A percentile compares a stretch with the other conserved stretches of the same genome.
Evolutionary conservation across 306 rosid species (phyloP).

Genomic region (Casuarina glauca): DNA sequence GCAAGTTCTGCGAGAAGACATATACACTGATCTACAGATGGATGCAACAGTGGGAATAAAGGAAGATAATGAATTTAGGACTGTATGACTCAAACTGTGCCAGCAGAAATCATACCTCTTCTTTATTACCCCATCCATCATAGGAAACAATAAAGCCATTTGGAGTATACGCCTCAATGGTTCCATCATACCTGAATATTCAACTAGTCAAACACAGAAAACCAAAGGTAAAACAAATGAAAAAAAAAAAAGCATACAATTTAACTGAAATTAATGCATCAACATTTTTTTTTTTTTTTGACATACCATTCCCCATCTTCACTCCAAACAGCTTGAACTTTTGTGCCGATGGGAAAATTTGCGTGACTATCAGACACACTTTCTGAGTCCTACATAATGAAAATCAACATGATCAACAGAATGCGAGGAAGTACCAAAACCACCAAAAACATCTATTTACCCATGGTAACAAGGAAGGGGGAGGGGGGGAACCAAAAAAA

Average conservation of each 20-base stretch:
- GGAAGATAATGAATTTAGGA: not conserved
- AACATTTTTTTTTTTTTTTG: not conserved
- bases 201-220: conserved; percentile 41
- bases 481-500: not conserved
- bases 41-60: conserved; percentile 8
- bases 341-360: conserved; percentile 65
- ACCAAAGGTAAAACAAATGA: conserved; percentile 23
- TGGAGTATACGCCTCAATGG: conserved; percentile 67
- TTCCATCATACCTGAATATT: conserved; percentile 85
- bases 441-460: conserved; percentile 12
- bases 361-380: conserved; percentile 52
- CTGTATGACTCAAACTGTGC: not conserved
- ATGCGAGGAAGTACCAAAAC: not conserved
- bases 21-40: not conserved
- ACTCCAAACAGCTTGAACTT: conserved; percentile 92
- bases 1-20: not conserved
- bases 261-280: conserved; percentile 11
- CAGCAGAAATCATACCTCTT: conserved; percentile 68
- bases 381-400: conserved; percentile 45
- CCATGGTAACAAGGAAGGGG: not conserved
- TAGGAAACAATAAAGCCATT: conserved; percentile 76
- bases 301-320: conserved; percentile 99
- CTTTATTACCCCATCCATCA: conserved; percentile 90
- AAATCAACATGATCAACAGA: not conserved
- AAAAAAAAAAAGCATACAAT: conserved; percentile 4